Conservation (phyloP, 495 filamentous ascomycete species). For the Daldinia bambusicola region DNA sequence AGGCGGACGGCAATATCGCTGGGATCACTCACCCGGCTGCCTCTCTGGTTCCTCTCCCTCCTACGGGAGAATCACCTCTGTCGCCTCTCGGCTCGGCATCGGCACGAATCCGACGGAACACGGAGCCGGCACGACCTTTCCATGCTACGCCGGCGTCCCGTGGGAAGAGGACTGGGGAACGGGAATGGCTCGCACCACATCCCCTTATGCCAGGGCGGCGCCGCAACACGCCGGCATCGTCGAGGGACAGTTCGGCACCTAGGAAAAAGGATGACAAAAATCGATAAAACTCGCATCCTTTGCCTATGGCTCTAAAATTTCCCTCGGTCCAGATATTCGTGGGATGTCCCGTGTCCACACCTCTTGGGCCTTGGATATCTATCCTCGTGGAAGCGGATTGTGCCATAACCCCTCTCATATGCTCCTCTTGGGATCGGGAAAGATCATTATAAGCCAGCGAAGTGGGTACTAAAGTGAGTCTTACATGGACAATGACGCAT, state of each 20-base stretch:
- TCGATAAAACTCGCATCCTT: not conserved
- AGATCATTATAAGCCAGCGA: too few species aligned
- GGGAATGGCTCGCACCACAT: conserved; percentile 24
- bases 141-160: not conserved
- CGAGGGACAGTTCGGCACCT: not conserved
- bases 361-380: too few species aligned
- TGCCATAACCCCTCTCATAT: too few species aligned
- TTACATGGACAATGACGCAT: not conserved
- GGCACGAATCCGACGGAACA: conserved; percentile 16
- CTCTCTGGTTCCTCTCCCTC: not conserved
- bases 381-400: too few species aligned
- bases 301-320: too few species aligned
- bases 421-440: too few species aligned
- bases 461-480: too few species aligned
- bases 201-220: conserved; percentile 31
- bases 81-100: not conserved
- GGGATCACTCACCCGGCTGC: not conserved
- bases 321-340: too few species aligned
- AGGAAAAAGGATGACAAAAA: not conserved
- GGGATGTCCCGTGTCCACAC: too few species aligned
- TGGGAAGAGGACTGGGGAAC: not conserved
- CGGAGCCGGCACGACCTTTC: conserved; percentile 7
- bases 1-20: not conserved
- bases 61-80: not conserved
- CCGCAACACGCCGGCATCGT: conserved; percentile 11